These are phyloP conservation scores for Phyllosticta citribraziliensis DNA, from an alignment of 2,329 filamentous ascomycete genomes.

Conservation along the genomic window DNA sequence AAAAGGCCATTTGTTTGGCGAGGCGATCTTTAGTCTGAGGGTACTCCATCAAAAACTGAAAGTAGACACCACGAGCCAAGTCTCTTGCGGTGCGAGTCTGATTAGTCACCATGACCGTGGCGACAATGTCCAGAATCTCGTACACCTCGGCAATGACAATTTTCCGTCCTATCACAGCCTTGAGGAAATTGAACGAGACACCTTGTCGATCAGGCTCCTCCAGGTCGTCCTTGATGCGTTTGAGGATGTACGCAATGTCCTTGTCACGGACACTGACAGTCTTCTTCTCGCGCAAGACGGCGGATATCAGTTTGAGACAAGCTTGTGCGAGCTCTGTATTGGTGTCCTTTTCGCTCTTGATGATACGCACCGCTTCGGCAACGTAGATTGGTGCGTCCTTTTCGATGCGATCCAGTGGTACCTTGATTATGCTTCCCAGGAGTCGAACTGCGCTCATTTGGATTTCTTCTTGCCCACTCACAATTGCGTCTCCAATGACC, in stretches of 20 bases:
- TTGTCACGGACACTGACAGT: slow-evolving; percentile 69
- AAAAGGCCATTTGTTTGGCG: slow-evolving; percentile 78
- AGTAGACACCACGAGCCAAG: slow-evolving; percentile 77
- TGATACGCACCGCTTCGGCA: slow-evolving; percentile 71
- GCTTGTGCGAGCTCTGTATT: slow-evolving; percentile 79
- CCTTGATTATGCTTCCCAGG: slow-evolving; percentile 74
- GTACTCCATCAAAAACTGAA: slow-evolving; percentile 91
- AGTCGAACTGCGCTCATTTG: slow-evolving; percentile 80
- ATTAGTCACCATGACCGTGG: slow-evolving; percentile 90
- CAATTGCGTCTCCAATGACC: slow-evolving; percentile 75
- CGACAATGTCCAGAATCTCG: slow-evolving; percentile 80
- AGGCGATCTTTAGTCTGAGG: slow-evolving; percentile 85
- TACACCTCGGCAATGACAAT: slow-evolving; percentile 82
- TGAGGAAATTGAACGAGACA: slow-evolving; percentile 87
- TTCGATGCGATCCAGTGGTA: slow-evolving; percentile 63
- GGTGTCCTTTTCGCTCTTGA: slow-evolving; percentile 68
- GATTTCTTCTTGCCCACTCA: slow-evolving; percentile 82
- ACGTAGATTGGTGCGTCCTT: slow-evolving; percentile 68
- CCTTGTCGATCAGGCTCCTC: slow-evolving; percentile 89
- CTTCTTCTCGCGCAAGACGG: slow-evolving; percentile 71
- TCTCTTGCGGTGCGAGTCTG: slow-evolving; percentile 82
- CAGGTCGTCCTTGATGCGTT: slow-evolving; percentile 74
- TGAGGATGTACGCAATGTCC: slow-evolving; percentile 72
- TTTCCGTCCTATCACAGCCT: slow-evolving; percentile 74
- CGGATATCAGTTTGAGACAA: slow-evolving; percentile 76